Evolutionary conservation across 371 early-diverging fungal species (phyloP).

Genomic region (Lichtheimia ramosa): DNA sequence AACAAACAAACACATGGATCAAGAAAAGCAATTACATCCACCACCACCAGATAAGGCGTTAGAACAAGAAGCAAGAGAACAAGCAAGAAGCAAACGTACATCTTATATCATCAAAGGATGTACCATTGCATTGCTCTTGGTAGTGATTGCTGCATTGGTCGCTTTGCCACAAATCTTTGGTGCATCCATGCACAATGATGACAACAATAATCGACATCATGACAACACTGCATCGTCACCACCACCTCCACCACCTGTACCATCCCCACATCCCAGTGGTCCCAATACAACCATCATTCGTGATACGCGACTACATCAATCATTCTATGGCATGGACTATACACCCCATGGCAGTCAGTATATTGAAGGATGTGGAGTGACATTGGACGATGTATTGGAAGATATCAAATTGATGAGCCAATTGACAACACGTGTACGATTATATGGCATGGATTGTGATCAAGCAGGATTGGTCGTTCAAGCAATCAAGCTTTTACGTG

Average conservation of each 20-base stretch:
- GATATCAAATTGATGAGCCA: constrained; percentile 41
- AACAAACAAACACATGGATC: constrained; percentile 1
- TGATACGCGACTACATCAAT: constrained; percentile 21
- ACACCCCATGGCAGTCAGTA: constrained; percentile 44
- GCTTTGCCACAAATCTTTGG: constrained; percentile 8
- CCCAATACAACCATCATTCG: neutral
- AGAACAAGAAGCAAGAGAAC: constrained; percentile 48
- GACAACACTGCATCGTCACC: neutral
- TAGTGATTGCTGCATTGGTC: constrained; percentile 6
- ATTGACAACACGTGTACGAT: constrained; percentile 45
- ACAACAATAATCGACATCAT: neutral
- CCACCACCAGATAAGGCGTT: no score
- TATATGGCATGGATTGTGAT: constrained; percentile 52
- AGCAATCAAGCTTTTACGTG: constrained; percentile 30
- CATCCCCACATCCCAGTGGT: neutral
- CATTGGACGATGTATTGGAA: constrained; percentile 29
- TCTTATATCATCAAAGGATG: constrained; percentile 12
- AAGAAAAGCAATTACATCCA: no score
- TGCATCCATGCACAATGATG: neutral
- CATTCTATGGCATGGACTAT: constrained; percentile 52
- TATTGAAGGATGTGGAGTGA: constrained; percentile 33
- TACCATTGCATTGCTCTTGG: neutral
- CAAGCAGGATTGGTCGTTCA: constrained; percentile 35
- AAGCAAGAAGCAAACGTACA: constrained; percentile 6
- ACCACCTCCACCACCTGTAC: neutral